Conservation (phyloP, 129 eudicot species). For the Kitagawia praeruptora region DNA sequence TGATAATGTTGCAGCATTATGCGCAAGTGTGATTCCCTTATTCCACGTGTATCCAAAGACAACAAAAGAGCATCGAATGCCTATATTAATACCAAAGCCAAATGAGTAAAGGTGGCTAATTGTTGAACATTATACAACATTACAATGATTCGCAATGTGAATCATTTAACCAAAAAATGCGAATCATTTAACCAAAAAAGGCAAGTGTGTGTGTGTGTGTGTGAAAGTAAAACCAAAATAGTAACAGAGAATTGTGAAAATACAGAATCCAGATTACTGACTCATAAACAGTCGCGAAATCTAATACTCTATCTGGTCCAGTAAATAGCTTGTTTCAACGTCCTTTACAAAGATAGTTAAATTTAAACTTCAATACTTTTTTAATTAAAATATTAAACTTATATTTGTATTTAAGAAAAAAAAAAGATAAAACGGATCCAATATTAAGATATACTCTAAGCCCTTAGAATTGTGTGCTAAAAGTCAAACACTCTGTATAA, state of each 20-base stretch:
- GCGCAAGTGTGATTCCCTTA: conserved; percentile 79
- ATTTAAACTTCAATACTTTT: not conserved
- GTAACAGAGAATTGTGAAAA: not conserved
- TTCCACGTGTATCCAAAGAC: conserved; percentile 84
- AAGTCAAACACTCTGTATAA: not conserved
- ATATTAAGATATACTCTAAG: not conserved
- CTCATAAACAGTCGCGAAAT: not conserved
- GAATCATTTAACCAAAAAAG: not conserved
- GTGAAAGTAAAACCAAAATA: not conserved
- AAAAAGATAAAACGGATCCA: not conserved
- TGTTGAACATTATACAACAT: not conserved
- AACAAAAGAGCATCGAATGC: conserved; percentile 69
- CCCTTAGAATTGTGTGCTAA: not conserved
- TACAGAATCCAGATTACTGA: not conserved
- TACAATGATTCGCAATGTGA: not conserved
- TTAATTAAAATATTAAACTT: not conserved
- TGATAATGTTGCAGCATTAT: conserved; percentile 68
- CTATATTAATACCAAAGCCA: conserved; percentile 30
- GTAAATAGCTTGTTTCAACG: not conserved
- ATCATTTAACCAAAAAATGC: not conserved
- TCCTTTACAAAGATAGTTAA: not conserved
- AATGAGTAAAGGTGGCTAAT: conserved; percentile 2
- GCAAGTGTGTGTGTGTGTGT: not conserved
- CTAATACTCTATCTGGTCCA: not conserved
- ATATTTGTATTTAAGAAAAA: not conserved